Evolutionary conservation across 371 early-diverging fungal genomes (phyloP), one percentile per base, ranked within the genome.

Genomic region (Haplosporangium sp.): DNA sequence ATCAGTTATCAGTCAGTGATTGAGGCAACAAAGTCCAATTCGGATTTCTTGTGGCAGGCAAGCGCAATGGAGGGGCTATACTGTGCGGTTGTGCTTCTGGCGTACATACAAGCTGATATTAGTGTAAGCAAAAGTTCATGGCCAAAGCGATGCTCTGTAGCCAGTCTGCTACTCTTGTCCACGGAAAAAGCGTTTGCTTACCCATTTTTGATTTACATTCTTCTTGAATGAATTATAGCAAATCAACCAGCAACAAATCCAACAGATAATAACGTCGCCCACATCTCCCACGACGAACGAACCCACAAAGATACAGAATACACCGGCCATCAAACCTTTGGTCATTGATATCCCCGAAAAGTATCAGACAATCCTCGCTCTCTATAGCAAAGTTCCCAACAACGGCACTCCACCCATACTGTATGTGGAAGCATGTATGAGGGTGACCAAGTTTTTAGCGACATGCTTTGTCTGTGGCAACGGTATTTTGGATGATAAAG

Each of bases 1-100:
- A 18, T 16, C 70, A 92, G 91, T 54, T 95, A 89, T 66, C 81
- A 84, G 23, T 70, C 84, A 45, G 92, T 93, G 6, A 89, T 94
- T 21, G 95, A 94, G 12, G 80, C 83, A 48, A 83, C 93, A 57
- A 91, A 90, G 67, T 69, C 83, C 12, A 88, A 84, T 51, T 82
- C 84, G 5, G 95, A 95, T 74, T 91, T 81, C 72, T 79, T 92
- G 54, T 95, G 95, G 95, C 85, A 90, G 40, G 94, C 89, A n/a
- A 86, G 93, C 57, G 90, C 94, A 0, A 82, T 91, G 81, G 95
- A 95, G 77, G 91, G 92, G 5, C 81, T 89, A 23, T 83, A 86
- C 37, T 87, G 89, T 60, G 91, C 93, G 0, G 84, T 85, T 53
- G 76, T 92, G 6, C 72, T 93, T 18, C 55, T 87, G 13, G 87